These are phyloP conservation scores for Lotus japonicus DNA, from an alignment of 306 rosid species.

Conservation along the genomic window DNA sequence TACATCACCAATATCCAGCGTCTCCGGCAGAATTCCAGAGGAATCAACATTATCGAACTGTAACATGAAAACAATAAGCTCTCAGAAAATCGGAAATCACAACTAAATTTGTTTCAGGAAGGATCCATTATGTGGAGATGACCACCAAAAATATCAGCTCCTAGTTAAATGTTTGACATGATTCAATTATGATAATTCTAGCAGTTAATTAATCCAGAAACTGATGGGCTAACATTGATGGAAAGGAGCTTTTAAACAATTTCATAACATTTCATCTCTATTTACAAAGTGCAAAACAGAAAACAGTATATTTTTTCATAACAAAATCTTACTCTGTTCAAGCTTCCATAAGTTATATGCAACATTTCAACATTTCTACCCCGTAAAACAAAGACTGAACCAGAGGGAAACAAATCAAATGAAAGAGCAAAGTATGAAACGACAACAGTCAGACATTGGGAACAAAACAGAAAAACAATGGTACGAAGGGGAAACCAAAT, in stretches of 20 bases:
- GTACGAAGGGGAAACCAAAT: not conserved
- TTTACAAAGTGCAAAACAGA: not conserved
- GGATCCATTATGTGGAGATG: not conserved
- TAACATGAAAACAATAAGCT: constrained; percentile 2
- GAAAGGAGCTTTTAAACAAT: not conserved
- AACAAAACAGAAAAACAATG: constrained; percentile 2
- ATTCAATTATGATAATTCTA: not conserved
- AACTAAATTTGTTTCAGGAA: not conserved
- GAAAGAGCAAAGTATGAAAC: not conserved
- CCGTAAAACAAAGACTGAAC: not conserved
- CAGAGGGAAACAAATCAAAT: not conserved
- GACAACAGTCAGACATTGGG: not conserved
- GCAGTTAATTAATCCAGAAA: not conserved
- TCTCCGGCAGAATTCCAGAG: constrained; percentile 71
- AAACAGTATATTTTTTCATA: not conserved
- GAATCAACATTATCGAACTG: constrained; percentile 46
- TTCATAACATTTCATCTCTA: not conserved
- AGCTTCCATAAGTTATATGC: not conserved
- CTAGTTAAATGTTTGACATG: not conserved
- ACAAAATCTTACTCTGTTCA: not conserved
- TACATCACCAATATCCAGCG: constrained; percentile 81
- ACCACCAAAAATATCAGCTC: not conserved
- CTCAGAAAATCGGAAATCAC: constrained; percentile 5
- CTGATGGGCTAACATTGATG: not conserved
- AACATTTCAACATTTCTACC: not conserved